Conservation (phyloP, 148 eudicot species). For the Amaranthus palmeri region DNA sequence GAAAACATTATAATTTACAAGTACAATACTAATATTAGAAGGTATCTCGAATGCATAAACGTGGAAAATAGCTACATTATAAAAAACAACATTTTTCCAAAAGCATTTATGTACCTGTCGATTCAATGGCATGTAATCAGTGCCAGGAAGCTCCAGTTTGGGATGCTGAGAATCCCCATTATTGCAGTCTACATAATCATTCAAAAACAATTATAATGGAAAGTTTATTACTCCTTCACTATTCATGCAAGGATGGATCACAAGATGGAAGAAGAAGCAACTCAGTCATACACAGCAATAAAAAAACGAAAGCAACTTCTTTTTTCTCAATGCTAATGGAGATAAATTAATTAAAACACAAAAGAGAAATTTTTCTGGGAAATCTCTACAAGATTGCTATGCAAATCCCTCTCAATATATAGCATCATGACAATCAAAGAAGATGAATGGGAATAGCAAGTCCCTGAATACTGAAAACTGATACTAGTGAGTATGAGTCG, state of each 20-base stretch:
- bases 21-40: neutral
- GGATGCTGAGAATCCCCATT: conserved; percentile 58
- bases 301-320: neutral
- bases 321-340: neutral
- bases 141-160: conserved; percentile 66
- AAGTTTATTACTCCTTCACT: neutral
- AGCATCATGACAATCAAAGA: neutral
- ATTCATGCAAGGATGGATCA: neutral
- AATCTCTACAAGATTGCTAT: neutral
- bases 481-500: neutral
- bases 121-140: conserved; percentile 47
- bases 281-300: neutral
- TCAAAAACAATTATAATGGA: neutral
- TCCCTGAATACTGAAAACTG: neutral
- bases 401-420: neutral
- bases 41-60: neutral
- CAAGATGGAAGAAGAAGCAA: neutral
- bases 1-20: neutral
- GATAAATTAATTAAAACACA: neutral
- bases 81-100: neutral
- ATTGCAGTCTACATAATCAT: conserved; percentile 44
- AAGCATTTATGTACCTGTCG: conserved; percentile 40
- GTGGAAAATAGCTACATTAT: neutral
- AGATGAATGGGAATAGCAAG: neutral
- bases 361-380: neutral